A percentile compares a stretch with the other conserved stretches of the same genome.
Conservation (phyloP, 352 stramenopile species). For the Aphanomyces invadans region DNA sequence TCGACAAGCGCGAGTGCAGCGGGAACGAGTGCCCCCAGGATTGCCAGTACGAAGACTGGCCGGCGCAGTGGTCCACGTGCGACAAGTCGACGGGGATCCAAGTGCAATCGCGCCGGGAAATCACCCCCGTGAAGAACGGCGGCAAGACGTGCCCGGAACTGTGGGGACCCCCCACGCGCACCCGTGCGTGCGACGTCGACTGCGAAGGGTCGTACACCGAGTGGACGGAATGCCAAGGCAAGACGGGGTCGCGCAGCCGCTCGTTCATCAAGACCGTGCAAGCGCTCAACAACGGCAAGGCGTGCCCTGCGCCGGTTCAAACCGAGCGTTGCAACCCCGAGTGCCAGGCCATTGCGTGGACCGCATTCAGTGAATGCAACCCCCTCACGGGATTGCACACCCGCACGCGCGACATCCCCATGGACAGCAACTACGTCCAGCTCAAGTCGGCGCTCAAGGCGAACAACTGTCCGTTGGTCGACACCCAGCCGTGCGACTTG, state of each 20-base stretch:
- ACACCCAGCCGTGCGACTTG: constrained; percentile 6
- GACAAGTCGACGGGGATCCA: not conserved
- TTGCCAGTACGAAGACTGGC: constrained; percentile 8
- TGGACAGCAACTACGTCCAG: constrained; percentile 3
- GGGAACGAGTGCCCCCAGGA: constrained; percentile 5
- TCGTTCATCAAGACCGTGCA: not conserved
- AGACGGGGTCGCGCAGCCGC: not conserved
- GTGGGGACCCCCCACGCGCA: not conserved
- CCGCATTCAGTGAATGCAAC: not conserved
- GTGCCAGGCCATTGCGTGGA: constrained; percentile 1
- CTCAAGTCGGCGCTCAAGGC: not conserved
- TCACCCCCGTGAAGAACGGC: not conserved
- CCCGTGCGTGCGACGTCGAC: constrained; percentile 7
- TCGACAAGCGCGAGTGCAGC: not conserved
- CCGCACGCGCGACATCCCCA: constrained; percentile 3
- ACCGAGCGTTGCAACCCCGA: constrained; percentile 4
- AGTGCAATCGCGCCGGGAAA: constrained; percentile 3
- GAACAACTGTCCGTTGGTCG: not conserved
- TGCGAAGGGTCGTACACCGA: not conserved
- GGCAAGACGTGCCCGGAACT: constrained; percentile 2
- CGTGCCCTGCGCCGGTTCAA: not conserved
- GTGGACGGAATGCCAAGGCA: constrained; percentile 7
- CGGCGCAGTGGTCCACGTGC: not conserved
- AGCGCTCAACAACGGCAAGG: not conserved
- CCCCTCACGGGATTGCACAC: not conserved